Percentiles rank a stretch among this genome's conserved stretches.
These are phyloP conservation scores for Paratinospora sagittata DNA, from an alignment of 164 flowering plant species.

Conservation along the genomic window DNA sequence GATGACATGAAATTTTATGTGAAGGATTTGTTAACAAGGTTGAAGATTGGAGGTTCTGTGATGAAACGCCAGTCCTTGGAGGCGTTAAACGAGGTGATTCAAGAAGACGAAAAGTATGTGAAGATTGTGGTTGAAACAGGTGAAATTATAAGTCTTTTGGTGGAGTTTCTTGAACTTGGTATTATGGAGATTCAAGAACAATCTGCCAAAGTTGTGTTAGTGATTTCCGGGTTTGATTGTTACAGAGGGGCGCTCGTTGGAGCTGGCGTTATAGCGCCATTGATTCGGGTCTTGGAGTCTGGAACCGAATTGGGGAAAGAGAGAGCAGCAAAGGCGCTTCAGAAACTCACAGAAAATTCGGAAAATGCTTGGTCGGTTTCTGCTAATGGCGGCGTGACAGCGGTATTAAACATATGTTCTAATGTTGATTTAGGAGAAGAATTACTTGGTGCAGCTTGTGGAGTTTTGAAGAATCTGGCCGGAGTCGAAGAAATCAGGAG, in stretches of 20 bases:
- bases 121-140: slow-evolving; percentile 44
- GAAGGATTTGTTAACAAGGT: slow-evolving; percentile 57
- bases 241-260: slow-evolving; percentile 38
- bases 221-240: slow-evolving; percentile 42
- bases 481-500: slow-evolving; percentile 85
- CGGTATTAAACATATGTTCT: slow-evolving; percentile 49
- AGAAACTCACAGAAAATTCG: slow-evolving; percentile 63
- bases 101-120: slow-evolving; percentile 66
- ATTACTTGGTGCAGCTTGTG: slow-evolving; percentile 46
- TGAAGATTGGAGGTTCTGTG: slow-evolving; percentile 58
- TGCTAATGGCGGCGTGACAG: slow-evolving; percentile 87
- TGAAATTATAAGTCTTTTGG: slow-evolving; percentile 39
- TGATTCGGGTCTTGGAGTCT: slow-evolving; percentile 59
- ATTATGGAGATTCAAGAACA: slow-evolving; percentile 52
- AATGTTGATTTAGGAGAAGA: slow-evolving; percentile 29
- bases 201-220: slow-evolving; percentile 37
- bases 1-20: slow-evolving; percentile 76
- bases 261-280: slow-evolving; percentile 55
- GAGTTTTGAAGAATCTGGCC: slow-evolving; percentile 63
- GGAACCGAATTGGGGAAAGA: slow-evolving; percentile 31
- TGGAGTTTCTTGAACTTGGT: slow-evolving; percentile 41
- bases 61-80: slow-evolving; percentile 69
- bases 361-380: slow-evolving; percentile 91
- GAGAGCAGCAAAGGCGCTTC: slow-evolving; percentile 19
- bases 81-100: slow-evolving; percentile 33